Conservation (phyloP, 306 rosid genomes). For the Acmispon strigosus region DNA sequence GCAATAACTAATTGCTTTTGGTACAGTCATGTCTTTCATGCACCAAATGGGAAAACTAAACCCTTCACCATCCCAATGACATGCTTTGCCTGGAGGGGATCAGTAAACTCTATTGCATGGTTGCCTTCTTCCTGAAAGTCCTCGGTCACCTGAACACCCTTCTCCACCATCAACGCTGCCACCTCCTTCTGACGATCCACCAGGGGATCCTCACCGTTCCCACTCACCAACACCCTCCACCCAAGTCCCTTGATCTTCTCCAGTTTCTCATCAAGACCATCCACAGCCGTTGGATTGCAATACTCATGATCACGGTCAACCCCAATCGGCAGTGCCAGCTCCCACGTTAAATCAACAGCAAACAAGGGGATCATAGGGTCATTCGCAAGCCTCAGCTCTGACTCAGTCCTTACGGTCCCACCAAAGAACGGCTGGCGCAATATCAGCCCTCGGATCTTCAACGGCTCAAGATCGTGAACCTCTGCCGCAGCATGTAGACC, state of each 20-base stretch:
- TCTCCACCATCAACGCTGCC: constrained; percentile 23
- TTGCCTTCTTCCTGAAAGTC: constrained; percentile 28
- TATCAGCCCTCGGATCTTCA: constrained; percentile 42
- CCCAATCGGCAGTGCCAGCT: constrained; percentile 32
- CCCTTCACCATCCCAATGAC: neutral
- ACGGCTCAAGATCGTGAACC: neutral
- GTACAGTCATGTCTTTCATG: too few species aligned
- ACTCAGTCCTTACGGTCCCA: constrained; percentile 32
- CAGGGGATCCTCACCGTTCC: constrained; percentile 46
- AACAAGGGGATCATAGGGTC: constrained; percentile 11
- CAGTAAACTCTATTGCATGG: constrained; percentile 21
- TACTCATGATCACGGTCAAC: constrained; percentile 47
- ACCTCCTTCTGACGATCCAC: constrained; percentile 38
- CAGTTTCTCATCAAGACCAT: neutral
- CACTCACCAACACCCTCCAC: constrained; percentile 36
- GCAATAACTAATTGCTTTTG: too few species aligned
- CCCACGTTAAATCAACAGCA: constrained; percentile 32
- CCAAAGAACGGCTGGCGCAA: constrained; percentile 44
- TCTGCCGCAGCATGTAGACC: constrained; percentile 27
- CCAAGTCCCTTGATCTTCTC: constrained; percentile 7
- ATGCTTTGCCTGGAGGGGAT: constrained; percentile 15
- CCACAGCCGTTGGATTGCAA: constrained; percentile 36
- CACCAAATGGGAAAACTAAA: neutral
- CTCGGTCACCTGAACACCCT: constrained; percentile 25
- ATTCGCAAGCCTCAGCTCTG: constrained; percentile 28